Conservation (phyloP, 306 rosid species). For the Glycine latifolia region DNA sequence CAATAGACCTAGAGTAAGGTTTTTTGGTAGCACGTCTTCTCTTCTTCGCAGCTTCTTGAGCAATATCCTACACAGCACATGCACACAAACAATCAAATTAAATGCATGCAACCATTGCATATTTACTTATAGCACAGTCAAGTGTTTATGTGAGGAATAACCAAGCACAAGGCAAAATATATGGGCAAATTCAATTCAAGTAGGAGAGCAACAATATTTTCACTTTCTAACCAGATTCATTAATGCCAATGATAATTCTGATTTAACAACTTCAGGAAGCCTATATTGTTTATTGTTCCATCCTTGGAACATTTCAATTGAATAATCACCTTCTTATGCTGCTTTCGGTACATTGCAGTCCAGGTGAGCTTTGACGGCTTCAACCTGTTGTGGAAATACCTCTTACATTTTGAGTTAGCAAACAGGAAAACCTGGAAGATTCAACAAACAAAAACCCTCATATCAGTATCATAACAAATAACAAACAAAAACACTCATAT, state of each 20-base stretch:
- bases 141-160: too few species aligned
- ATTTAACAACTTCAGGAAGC: too few species aligned
- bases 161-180: too few species aligned
- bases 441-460: not conserved
- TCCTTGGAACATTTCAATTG: too few species aligned
- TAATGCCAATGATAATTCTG: too few species aligned
- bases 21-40: conserved; percentile 42
- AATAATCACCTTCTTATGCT: conserved; percentile 70
- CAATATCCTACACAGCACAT: conserved; percentile 57
- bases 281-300: too few species aligned
- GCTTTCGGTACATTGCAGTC: conserved; percentile 87
- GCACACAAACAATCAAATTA: conserved; percentile 31
- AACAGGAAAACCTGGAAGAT: conserved; percentile 70
- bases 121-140: too few species aligned
- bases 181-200: too few species aligned
- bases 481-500: not conserved
- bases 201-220: too few species aligned
- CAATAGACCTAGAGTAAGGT: conserved; percentile 47
- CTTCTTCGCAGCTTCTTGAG: conserved; percentile 56
- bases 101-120: too few species aligned
- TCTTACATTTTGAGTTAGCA: conserved; percentile 73
- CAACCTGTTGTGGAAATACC: conserved; percentile 73
- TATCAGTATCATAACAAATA: not conserved
- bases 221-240: too few species aligned
- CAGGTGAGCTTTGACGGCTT: conserved; percentile 84